These are phyloP conservation scores for Cynara cardunculus DNA, from an alignment of 129 eudicot genomes.

Conservation along the genomic window DNA sequence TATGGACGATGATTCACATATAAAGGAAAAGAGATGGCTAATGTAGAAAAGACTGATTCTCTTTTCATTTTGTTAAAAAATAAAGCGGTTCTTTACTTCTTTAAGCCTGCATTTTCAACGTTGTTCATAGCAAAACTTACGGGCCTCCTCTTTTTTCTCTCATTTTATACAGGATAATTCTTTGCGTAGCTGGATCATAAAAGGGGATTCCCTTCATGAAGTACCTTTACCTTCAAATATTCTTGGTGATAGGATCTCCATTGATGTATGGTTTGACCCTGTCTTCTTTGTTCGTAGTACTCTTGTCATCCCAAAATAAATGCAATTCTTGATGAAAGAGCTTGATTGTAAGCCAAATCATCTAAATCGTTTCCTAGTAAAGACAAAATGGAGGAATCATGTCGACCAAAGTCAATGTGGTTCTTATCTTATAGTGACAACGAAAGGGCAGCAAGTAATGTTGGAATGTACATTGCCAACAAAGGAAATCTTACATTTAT, in stretches of 20 bases:
- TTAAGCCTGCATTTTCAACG: not conserved
- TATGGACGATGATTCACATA: conserved; percentile 6
- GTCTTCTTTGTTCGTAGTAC: not conserved
- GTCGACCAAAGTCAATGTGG: not conserved
- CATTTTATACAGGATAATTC: conserved; percentile 58
- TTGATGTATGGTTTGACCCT: conserved; percentile 49
- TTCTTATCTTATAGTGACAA: conserved; percentile 9
- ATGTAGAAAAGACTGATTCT: not conserved
- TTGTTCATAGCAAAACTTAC: conserved; percentile 4
- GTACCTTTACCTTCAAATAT: conserved; percentile 67
- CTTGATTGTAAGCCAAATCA: not conserved
- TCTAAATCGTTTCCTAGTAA: not conserved
- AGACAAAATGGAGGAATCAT: not conserved
- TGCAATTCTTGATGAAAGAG: not conserved
- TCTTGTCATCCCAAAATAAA: conserved; percentile 1
- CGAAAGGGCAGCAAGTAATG: conserved; percentile 8
- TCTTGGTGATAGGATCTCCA: conserved; percentile 60
- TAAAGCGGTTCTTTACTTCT: not conserved
- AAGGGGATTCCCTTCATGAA: conserved; percentile 43
- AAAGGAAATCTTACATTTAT: not conserved
- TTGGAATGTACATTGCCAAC: not conserved
- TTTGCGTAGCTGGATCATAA: conserved; percentile 64
- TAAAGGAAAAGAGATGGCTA: conserved; percentile 3
- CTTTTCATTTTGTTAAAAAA: not conserved
- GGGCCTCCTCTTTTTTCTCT: not conserved